Percentiles rank a stretch among this genome's conserved stretches.
Conservation (phyloP, 2,329 filamentous ascomycete genomes). For the Pyrenophora teres region DNA sequence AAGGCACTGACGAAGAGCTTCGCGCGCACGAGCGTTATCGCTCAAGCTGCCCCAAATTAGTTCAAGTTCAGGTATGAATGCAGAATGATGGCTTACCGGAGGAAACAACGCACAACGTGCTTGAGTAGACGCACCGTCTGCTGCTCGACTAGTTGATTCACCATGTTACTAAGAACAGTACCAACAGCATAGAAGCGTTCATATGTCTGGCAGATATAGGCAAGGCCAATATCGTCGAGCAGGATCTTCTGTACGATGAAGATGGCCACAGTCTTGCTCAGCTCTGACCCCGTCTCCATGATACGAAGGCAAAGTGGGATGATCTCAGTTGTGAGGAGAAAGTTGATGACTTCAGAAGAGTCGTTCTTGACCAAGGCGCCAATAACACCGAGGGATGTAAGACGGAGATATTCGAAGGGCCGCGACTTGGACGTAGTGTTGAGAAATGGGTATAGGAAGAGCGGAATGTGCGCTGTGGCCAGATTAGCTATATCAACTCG, state of each 20-base stretch:
- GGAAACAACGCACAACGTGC: conserved; percentile 95
- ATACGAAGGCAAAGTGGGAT: conserved; percentile 96
- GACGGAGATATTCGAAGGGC: conserved; percentile 94
- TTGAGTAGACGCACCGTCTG: conserved; percentile 95
- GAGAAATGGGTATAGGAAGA: conserved; percentile 97
- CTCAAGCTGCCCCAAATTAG: conserved; percentile 68
- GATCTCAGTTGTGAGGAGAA: conserved; percentile 96
- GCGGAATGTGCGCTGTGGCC: conserved; percentile 82
- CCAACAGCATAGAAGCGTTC: conserved; percentile 98
- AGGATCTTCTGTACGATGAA: conserved; percentile 99
- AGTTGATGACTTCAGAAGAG: conserved; percentile 98
- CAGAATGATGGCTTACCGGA: conserved; percentile 66
- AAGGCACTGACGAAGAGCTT: conserved; percentile 92
- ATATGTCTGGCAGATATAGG: conserved; percentile 98
- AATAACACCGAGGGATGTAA: conserved; percentile 95
- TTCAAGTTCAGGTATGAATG: neutral
- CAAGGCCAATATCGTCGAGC: conserved; percentile 92
- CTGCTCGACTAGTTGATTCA: conserved; percentile 94
- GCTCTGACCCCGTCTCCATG: conserved; percentile 98
- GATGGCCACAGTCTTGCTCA: conserved; percentile 98
- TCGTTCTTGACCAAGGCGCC: conserved; percentile 98
- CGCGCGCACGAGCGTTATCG: conserved; percentile 92
- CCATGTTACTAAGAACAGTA: conserved; percentile 98
- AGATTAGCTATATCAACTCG: conserved; percentile 17
- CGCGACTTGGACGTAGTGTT: conserved; percentile 98